phyloP scores from a whole-genome alignment of 192 early-diverging fungal genomes.

The Coemansia sp. region DNA sequence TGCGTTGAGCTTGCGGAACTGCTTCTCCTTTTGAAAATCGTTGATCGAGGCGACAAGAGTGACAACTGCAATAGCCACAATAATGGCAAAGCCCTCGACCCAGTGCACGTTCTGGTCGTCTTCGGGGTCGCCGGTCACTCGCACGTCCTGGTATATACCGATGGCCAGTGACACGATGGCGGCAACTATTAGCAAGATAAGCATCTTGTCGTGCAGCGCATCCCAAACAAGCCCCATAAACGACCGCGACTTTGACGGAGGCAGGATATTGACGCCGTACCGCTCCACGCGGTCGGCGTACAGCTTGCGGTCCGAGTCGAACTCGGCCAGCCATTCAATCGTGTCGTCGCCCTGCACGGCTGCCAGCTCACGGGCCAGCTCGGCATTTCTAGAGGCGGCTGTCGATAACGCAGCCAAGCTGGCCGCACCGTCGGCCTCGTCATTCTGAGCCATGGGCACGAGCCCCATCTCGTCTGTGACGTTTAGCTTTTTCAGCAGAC shows the following conservation, averaged over 20 bases:
- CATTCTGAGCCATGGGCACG: background rate
- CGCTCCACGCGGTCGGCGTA: constrained; percentile 58
- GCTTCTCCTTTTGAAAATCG: constrained; percentile 83
- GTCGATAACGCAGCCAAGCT: background rate
- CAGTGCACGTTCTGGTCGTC: constrained; percentile 62
- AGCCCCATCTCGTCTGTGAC: constrained; percentile 29
- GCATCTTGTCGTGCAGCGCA: constrained; percentile 77
- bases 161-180: constrained; percentile 76
- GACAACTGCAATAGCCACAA: constrained; percentile 78
- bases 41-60: constrained; percentile 75
- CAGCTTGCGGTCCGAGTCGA: constrained; percentile 37
- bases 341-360: constrained; percentile 25
- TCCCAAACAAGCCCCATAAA: constrained; percentile 79
- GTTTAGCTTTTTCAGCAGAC: constrained; percentile 25
- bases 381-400: constrained; percentile 1
- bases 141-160: constrained; percentile 80
- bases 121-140: constrained; percentile 44
- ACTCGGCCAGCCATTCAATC: constrained; percentile 44
- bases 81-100: constrained; percentile 85
- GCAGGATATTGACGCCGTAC: constrained; percentile 74
- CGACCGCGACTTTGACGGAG: constrained; percentile 65
- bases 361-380: constrained; percentile 41
- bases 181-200: constrained; percentile 75
- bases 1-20: constrained; percentile 81
- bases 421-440: background rate